Conservation (phyloP, 2,329 filamentous ascomycete species). For the Arthrobotrys conoides region DNA sequence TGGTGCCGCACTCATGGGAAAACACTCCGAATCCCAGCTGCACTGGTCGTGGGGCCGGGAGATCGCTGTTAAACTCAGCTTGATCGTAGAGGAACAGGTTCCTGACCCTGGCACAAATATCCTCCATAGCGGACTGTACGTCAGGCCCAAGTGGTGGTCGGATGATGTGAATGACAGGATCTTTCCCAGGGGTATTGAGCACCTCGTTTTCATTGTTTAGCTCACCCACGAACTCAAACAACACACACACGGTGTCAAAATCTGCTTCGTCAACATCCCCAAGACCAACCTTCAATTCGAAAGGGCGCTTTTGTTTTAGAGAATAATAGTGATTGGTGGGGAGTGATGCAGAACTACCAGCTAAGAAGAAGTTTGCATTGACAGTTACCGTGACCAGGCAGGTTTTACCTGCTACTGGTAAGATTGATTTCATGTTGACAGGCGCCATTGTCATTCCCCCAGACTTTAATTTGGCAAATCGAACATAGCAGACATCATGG, state of each 20-base stretch:
- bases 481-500: constrained; percentile 5
- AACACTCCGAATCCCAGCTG: constrained; percentile 10
- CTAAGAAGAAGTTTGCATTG: constrained; percentile 16
- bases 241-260: neutral
- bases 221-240: constrained; percentile 6
- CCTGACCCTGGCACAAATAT: neutral
- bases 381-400: constrained; percentile 17
- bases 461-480: constrained; percentile 3
- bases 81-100: neutral
- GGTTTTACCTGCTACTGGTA: neutral
- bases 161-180: neutral
- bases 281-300: too few relatives aligned
- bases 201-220: constrained; percentile 10
- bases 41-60: neutral
- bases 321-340: too few relatives aligned
- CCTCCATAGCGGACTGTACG: neutral
- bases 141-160: neutral
- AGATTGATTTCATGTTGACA: neutral
- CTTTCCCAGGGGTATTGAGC: neutral
- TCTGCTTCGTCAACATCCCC: neutral
- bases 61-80: neutral
- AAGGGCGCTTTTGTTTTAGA: too few relatives aligned
- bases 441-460: neutral
- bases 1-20: constrained; percentile 16
- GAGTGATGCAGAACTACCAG: neutral